Evolutionary conservation across 2,329 filamentous ascomycete genomes (phyloP).

Genomic region (Torrubiellomyces zombiae): DNA sequence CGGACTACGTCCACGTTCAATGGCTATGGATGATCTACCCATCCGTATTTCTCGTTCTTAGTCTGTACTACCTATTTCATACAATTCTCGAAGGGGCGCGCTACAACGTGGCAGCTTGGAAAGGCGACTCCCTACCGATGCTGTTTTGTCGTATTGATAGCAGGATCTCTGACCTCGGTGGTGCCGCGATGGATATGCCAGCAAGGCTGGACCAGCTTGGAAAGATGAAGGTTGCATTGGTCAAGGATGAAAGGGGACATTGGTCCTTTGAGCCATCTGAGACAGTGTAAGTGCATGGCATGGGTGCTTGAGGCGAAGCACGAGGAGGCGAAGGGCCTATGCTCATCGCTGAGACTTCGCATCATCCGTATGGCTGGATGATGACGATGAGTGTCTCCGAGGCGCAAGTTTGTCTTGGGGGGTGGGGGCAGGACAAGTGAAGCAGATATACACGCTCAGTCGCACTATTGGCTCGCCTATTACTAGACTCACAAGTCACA

Average conservation of each 20-base stretch:
- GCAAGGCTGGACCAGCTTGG: conserved; percentile 18
- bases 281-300: too few species aligned
- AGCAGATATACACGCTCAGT: too few species aligned
- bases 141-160: conserved; percentile 19
- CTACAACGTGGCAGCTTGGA: conserved; percentile 20
- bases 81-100: conserved; percentile 18
- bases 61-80: conserved; percentile 17
- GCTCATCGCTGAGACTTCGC: too few species aligned
- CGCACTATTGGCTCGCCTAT: too few species aligned
- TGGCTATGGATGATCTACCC: conserved; percentile 22
- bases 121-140: conserved; percentile 21
- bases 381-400: too few species aligned
- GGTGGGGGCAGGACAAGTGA: too few species aligned
- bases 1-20: conserved; percentile 15
- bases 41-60: conserved; percentile 14
- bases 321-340: not conserved
- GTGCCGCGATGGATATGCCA: conserved; percentile 18
- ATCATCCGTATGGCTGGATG: too few species aligned
- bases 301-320: not conserved
- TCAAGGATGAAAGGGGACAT: conserved; percentile 15
- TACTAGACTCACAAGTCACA: too few species aligned
- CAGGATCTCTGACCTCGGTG: conserved; percentile 14
- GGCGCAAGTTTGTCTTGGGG: too few species aligned
- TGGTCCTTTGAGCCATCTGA: conserved; percentile 18
- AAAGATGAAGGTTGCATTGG: conserved; percentile 16